Evolutionary conservation across 1,284 basidiomycete species (phyloP).

Genomic region (Entoloma clypeatum): DNA sequence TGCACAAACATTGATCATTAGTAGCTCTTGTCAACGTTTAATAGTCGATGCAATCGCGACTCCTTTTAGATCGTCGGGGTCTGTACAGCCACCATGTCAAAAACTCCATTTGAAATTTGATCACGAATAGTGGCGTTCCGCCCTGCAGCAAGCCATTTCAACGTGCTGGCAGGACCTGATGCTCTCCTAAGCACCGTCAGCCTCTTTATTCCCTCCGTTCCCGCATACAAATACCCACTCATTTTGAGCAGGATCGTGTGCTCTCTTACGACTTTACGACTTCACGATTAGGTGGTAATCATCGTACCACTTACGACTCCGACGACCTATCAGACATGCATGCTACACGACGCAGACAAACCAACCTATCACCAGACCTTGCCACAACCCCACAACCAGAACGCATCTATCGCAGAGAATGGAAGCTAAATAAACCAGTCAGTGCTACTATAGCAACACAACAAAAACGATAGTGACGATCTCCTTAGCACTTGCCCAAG

Average conservation of each 20-base stretch:
- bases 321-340: not conserved
- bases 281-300: not conserved
- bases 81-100: no score
- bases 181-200: conserved; percentile 8
- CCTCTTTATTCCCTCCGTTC: conserved; percentile 8
- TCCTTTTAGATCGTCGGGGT: no score
- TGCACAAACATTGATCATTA: no score
- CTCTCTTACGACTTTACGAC: not conserved
- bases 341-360: conserved; percentile 5
- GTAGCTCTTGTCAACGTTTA: no score
- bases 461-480: not conserved
- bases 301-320: not conserved
- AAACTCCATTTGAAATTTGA: not conserved
- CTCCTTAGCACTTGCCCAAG: conserved; percentile 38
- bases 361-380: conserved; percentile 3
- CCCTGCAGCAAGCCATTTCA: conserved; percentile 4
- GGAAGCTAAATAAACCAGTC: conserved; percentile 29
- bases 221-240: not conserved
- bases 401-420: conserved; percentile 25
- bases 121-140: conserved; percentile 1
- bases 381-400: conserved; percentile 3
- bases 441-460: conserved; percentile 11
- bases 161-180: conserved; percentile 8
- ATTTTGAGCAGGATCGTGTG: not conserved
- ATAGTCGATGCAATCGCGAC: no score